Evolutionary conservation across 2,329 filamentous ascomycete genomes (phyloP).

Genomic region (Colletotrichum siamense): DNA sequence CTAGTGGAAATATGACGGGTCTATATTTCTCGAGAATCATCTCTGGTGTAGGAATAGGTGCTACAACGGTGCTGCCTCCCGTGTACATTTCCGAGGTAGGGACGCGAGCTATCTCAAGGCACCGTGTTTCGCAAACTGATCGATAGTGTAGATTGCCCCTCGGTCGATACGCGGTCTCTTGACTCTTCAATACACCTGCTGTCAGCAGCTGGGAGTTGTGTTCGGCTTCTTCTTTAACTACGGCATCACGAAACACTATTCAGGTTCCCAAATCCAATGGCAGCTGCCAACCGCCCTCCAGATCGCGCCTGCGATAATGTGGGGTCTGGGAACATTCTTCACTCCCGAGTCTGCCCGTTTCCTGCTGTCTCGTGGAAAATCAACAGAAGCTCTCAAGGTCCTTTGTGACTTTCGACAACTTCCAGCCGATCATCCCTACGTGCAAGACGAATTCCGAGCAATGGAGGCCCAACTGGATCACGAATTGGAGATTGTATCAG

Average conservation of each 20-base stretch:
- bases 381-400: conserved; percentile 21
- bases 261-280: conserved; percentile 29
- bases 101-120: no score
- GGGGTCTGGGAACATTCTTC: conserved; percentile 29
- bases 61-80: conserved; percentile 30
- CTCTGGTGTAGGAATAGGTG: conserved; percentile 29
- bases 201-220: conserved; percentile 36
- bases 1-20: conserved; percentile 27
- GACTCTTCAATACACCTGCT: conserved; percentile 37
- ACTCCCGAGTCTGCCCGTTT: conserved; percentile 31
- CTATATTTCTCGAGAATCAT: conserved; percentile 31
- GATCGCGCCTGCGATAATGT: conserved; percentile 28
- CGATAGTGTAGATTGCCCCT: conserved; percentile 24
- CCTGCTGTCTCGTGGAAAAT: conserved; percentile 26
- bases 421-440: conserved; percentile 31
- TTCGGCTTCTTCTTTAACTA: conserved; percentile 42
- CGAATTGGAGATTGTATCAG: conserved; percentile 38
- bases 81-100: conserved; percentile 32
- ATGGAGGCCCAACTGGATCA: conserved; percentile 36
- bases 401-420: conserved; percentile 28
- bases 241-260: conserved; percentile 33
- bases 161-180: conserved; percentile 34
- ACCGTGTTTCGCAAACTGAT: not conserved
- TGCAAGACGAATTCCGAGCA: conserved; percentile 29
- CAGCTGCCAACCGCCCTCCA: conserved; percentile 31